These are phyloP conservation scores for Cryphonectria nitschkei DNA, from an alignment of 2,329 filamentous ascomycete genomes.

Conservation along the genomic window DNA sequence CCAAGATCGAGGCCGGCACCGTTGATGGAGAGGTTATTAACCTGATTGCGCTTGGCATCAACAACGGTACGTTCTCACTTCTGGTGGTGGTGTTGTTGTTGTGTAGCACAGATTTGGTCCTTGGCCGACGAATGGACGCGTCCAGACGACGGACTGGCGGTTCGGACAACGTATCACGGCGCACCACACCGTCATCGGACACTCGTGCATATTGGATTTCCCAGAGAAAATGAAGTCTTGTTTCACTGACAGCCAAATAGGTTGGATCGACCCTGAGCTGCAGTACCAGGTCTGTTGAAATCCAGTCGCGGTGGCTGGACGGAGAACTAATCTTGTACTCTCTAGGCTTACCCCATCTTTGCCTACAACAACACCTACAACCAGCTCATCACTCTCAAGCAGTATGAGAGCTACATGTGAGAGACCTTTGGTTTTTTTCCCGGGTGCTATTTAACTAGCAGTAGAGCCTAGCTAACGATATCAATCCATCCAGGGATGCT, in stretches of 20 bases:
- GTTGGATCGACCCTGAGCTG: slow-evolving; percentile 53
- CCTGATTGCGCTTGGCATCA: slow-evolving; percentile 51
- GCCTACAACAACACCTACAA: slow-evolving; percentile 49
- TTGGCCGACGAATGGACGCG: not conserved
- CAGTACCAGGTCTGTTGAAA: slow-evolving; percentile 42
- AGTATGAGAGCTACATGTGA: slow-evolving; percentile 25
- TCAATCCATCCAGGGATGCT: not conserved
- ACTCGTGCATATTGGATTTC: no score
- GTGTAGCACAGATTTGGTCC: not conserved
- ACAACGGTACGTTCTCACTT: not conserved
- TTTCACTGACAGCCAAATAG: slow-evolving; percentile 38
- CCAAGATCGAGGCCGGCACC: slow-evolving; percentile 48
- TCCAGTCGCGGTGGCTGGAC: not conserved
- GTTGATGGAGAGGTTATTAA: slow-evolving; percentile 48
- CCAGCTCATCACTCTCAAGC: slow-evolving; percentile 32
- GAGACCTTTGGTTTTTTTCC: not conserved
- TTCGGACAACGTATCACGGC: no score
- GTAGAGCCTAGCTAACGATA: not conserved
- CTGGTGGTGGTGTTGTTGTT: no score
- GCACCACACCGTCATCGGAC: no score
- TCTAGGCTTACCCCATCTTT: slow-evolving; percentile 44
- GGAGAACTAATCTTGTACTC: not conserved
- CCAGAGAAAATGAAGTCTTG: no score
- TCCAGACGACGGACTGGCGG: not conserved
- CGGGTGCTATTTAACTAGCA: not conserved